These are phyloP conservation scores for Nannochloris sp. DNA, from an alignment of 139 green algal species.

Conservation along the genomic window DNA sequence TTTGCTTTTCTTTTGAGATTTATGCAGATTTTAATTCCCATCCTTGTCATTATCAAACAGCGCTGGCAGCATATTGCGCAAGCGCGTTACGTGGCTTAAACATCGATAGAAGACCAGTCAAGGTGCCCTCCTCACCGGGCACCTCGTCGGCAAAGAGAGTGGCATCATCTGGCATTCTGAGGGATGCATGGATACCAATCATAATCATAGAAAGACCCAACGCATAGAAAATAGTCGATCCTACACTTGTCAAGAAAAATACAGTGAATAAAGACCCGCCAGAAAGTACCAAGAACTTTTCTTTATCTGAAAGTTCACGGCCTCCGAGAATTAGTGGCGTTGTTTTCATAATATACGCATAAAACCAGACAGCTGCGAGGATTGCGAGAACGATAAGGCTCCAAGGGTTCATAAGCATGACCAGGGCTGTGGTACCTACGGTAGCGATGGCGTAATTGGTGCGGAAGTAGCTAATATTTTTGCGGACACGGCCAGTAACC, in stretches of 20 bases:
- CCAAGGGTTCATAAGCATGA: conserved; percentile 37
- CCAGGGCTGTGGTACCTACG: conserved; percentile 53
- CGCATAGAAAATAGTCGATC: conserved; percentile 76
- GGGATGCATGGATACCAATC: conserved; percentile 65
- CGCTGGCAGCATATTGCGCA: background rate
- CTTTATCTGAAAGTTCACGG: conserved; percentile 71
- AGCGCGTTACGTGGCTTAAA: background rate
- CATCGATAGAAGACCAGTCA: conserved; percentile 12
- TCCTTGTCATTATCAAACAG: no score
- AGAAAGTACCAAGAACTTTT: conserved; percentile 78
- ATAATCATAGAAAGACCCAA: conserved; percentile 54
- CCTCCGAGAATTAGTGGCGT: conserved; percentile 68
- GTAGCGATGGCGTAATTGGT: conserved; percentile 86
- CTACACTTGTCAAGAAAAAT: conserved; percentile 92
- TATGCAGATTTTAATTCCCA: no score
- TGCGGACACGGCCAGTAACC: conserved; percentile 63
- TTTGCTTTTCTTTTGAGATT: no score
- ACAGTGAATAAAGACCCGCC: conserved; percentile 67
- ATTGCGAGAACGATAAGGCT: conserved; percentile 52
- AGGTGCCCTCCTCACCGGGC: conserved; percentile 2
- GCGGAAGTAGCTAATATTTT: conserved; percentile 87
- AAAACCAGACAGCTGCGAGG: conserved; percentile 71
- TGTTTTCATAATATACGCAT: conserved; percentile 70
- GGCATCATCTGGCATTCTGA: conserved; percentile 68
- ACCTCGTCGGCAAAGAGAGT: conserved; percentile 74